Conservation (phyloP, 2,329 filamentous ascomycete genomes). For the Botrytis tulipae region DNA sequence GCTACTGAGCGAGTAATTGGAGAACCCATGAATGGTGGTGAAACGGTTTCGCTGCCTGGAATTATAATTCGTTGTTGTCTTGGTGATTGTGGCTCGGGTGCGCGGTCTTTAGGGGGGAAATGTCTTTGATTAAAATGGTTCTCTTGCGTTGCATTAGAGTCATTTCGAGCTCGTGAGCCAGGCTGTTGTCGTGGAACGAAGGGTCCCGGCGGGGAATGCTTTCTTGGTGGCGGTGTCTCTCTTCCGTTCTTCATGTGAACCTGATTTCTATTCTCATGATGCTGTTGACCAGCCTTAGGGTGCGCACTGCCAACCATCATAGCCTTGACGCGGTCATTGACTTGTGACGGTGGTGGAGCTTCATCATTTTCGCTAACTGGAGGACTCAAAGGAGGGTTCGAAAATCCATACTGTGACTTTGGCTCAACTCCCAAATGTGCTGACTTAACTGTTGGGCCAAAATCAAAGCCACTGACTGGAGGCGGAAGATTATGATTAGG, state of each 20-base stretch:
- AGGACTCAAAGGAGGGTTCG: conserved; percentile 61
- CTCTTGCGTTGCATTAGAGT: conserved; percentile 46
- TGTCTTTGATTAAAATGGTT: conserved; percentile 50
- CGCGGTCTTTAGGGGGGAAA: conserved; percentile 33
- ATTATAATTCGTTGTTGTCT: conserved; percentile 22
- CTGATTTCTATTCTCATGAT: conserved; percentile 81
- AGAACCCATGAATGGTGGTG: conserved; percentile 34
- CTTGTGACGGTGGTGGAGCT: conserved; percentile 64
- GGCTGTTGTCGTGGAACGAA: conserved; percentile 32
- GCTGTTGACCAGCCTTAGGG: conserved; percentile 71
- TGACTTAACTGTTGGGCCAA: conserved; percentile 37
- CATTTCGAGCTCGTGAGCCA: conserved; percentile 46
- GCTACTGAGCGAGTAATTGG: conserved; percentile 26
- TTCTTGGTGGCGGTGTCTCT: conserved; percentile 53
- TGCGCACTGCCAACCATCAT: conserved; percentile 66
- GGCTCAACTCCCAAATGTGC: conserved; percentile 34
- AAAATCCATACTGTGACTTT: conserved; percentile 39
- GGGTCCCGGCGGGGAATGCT: conserved; percentile 31
- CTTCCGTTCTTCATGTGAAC: conserved; percentile 75
- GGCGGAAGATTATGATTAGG: conserved; percentile 42
- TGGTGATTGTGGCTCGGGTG: conserved; percentile 24
- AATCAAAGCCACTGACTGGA: conserved; percentile 42
- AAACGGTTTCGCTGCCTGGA: conserved; percentile 25
- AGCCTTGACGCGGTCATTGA: conserved; percentile 76
- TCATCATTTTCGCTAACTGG: conserved; percentile 73